Percentiles rank a stretch among this genome's conserved stretches.
phyloP scores from a whole-genome alignment of 2,329 filamentous ascomycete genomes.

The Alternaria gaisen region DNA sequence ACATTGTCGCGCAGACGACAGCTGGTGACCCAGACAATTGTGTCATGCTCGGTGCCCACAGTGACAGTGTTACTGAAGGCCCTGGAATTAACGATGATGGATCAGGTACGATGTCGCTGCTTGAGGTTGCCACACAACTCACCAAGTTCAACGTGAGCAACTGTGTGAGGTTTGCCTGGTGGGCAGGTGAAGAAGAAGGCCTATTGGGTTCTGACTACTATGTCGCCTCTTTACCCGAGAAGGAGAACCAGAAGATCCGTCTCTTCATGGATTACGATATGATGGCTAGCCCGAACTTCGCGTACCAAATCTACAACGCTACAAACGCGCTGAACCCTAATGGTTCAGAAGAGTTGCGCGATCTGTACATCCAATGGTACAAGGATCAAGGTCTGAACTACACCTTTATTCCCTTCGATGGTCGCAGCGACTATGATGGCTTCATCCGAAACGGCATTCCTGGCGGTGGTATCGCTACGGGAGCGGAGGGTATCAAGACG shows the following conservation, averaged over 20 bases:
- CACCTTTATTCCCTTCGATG: constrained; percentile 52
- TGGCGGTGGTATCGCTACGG: constrained; percentile 53
- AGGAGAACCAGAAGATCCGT: constrained; percentile 52
- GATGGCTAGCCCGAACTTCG: constrained; percentile 53
- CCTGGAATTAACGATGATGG: constrained; percentile 56
- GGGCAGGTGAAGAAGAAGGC: constrained; percentile 53
- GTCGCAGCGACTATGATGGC: constrained; percentile 53
- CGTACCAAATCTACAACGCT: constrained; percentile 53
- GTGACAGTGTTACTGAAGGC: constrained; percentile 52
- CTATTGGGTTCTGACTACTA: constrained; percentile 54
- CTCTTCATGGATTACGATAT: constrained; percentile 58
- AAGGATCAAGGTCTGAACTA: constrained; percentile 48
- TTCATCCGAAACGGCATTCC: constrained; percentile 54
- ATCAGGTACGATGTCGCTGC: constrained; percentile 50
- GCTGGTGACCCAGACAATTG: constrained; percentile 51
- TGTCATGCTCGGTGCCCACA: constrained; percentile 54
- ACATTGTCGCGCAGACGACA: constrained; percentile 53
- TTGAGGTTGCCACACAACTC: constrained; percentile 52
- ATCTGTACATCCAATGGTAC: constrained; percentile 53
- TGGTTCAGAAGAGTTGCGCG: constrained; percentile 49
- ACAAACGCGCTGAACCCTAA: constrained; percentile 49
- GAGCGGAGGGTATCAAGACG: constrained; percentile 54
- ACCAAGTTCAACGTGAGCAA: constrained; percentile 52
- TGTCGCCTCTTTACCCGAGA: constrained; percentile 42
- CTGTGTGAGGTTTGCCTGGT: constrained; percentile 53